Percentiles rank a stretch among this genome's conserved stretches.
Conservation (phyloP, 2,329 filamentous ascomycete genomes). For the Chalaropsis thielavioides region DNA sequence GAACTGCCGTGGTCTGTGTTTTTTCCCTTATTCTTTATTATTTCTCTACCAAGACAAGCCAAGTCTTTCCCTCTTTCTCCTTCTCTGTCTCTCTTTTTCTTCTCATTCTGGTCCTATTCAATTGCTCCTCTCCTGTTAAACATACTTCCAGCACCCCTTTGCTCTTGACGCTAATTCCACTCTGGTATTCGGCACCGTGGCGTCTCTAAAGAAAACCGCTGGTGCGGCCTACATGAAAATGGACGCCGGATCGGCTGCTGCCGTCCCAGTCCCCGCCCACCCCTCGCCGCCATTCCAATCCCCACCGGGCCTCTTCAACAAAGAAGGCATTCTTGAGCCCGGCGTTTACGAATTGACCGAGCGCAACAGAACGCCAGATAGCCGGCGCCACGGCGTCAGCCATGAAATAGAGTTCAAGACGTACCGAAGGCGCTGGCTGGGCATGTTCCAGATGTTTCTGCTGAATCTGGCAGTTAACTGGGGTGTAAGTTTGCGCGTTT, state of each 20-base stretch:
- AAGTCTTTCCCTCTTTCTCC: not conserved
- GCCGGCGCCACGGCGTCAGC: not conserved
- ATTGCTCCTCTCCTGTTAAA: not conserved
- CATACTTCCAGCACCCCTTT: not conserved
- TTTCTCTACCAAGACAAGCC: not conserved
- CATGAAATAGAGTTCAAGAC: conserved; percentile 25
- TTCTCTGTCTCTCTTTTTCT: not conserved
- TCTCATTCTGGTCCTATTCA: not conserved
- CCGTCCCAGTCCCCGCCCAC: not conserved
- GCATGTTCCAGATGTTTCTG: conserved; percentile 65
- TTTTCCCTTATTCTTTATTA: not conserved
- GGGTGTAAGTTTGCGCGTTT: conserved; percentile 53
- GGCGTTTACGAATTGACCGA: not conserved
- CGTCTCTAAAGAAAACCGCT: not conserved
- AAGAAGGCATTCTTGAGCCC: conserved; percentile 7
- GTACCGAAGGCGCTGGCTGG: conserved; percentile 84
- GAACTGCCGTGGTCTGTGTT: not conserved
- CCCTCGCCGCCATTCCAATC: not conserved
- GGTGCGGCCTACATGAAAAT: conserved; percentile 12
- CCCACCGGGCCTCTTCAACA: not conserved
- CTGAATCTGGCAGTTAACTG: conserved; percentile 89
- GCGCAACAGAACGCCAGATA: conserved; percentile 10
- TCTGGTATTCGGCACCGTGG: not conserved
- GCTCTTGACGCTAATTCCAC: not conserved
- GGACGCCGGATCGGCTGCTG: conserved; percentile 1